phyloP scores from a whole-genome alignment of 163 green algal genomes.

The Chlamydomonas reinhardtii region DNA sequence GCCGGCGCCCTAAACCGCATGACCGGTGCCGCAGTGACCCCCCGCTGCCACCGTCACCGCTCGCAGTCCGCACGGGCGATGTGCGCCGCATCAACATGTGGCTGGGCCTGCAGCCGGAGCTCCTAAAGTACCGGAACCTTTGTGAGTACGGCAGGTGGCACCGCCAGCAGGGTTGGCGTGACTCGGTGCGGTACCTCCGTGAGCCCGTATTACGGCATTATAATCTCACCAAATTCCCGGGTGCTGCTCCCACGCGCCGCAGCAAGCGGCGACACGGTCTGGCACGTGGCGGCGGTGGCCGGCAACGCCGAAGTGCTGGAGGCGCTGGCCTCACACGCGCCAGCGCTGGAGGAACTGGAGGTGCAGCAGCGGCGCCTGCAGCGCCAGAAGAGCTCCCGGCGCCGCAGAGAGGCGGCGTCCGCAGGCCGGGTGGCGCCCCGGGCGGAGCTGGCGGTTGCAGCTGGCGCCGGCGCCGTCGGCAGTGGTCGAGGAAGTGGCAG shows the following conservation, averaged over 20 bases:
- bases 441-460: too few relatives aligned
- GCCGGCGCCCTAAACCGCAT: too few relatives aligned
- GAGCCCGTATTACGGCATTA: too few relatives aligned
- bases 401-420: too few relatives aligned
- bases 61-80: conserved; percentile 16
- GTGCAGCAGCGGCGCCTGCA: not conserved
- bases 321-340: not conserved
- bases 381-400: too few relatives aligned
- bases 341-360: not conserved
- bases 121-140: conserved; percentile 9
- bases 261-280: conserved; percentile 19
- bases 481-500: too few relatives aligned
- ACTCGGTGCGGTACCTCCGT: too few relatives aligned
- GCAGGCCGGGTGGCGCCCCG: too few relatives aligned
- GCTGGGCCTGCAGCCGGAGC: conserved; percentile 3
- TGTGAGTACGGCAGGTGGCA: not conserved
- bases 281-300: conserved; percentile 5
- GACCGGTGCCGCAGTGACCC: too few relatives aligned
- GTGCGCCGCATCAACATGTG: conserved; percentile 10
- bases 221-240: too few relatives aligned
- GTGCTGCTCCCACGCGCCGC: not conserved
- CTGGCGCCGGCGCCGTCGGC: too few relatives aligned
- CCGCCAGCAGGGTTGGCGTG: not conserved
- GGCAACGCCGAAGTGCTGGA: not conserved
- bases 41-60: too few relatives aligned